Evolutionary conservation across 2,329 filamentous ascomycete species (phyloP).

Genomic region (Neonectria punicea): DNA sequence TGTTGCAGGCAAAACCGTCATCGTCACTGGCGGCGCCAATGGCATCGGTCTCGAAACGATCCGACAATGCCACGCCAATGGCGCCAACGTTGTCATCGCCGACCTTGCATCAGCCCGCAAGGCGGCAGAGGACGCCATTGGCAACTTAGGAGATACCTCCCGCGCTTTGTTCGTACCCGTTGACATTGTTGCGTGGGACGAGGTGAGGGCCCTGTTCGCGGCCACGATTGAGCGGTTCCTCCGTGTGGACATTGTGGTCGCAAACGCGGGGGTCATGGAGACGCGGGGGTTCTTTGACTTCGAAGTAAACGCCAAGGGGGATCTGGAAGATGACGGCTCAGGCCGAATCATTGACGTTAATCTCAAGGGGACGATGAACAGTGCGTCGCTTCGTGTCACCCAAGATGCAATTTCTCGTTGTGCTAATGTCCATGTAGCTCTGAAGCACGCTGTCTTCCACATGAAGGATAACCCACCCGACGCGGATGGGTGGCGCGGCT

Average conservation of each 20-base stretch:
- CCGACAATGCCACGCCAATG: slow-evolving; percentile 10
- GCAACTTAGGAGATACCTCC: background rate
- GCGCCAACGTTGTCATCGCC: slow-evolving; percentile 26
- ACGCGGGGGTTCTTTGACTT: slow-evolving; percentile 18
- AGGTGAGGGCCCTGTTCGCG: slow-evolving; percentile 18
- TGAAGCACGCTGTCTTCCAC: slow-evolving; percentile 11
- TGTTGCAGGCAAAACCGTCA: slow-evolving; percentile 21
- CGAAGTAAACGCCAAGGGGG: slow-evolving; percentile 5
- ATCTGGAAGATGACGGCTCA: slow-evolving; percentile 15
- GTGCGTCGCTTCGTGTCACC: slow-evolving; percentile 1
- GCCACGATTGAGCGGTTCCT: slow-evolving; percentile 1
- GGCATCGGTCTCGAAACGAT: slow-evolving; percentile 25
- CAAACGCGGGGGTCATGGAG: slow-evolving; percentile 30
- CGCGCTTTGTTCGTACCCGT: slow-evolving; percentile 17
- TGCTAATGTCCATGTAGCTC: background rate
- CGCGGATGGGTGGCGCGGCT: slow-evolving; percentile 21
- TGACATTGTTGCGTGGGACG: slow-evolving; percentile 16
- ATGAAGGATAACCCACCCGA: slow-evolving; percentile 22
- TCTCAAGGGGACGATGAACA: slow-evolving; percentile 34
- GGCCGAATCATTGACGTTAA: slow-evolving; percentile 29
- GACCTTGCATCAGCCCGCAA: slow-evolving; percentile 4
- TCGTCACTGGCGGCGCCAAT: slow-evolving; percentile 25
- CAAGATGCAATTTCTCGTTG: background rate
- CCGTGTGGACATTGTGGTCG: slow-evolving; percentile 21
- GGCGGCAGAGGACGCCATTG: slow-evolving; percentile 6